Percentiles rank a stretch among this genome's conserved stretches.
phyloP scores from a whole-genome alignment of 768 basidiomycete genomes.

The Fomitopsis pulvina region DNA sequence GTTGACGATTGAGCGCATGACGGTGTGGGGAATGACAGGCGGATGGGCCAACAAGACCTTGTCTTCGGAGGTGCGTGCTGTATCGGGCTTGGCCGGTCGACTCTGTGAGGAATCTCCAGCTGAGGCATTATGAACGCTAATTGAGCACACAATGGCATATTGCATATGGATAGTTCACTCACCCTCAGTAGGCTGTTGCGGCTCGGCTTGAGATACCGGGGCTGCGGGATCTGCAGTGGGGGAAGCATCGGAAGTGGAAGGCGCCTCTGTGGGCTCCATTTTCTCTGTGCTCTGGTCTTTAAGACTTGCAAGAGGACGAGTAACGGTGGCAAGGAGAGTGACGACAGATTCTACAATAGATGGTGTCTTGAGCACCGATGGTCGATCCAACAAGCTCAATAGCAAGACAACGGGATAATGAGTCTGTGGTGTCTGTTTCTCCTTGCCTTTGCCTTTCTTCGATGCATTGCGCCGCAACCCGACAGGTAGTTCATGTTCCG shows the following conservation, averaged over 20 bases:
- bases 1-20: constrained; percentile 91
- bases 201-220: background rate
- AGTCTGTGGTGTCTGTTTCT: constrained; percentile 72
- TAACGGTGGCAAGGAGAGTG: constrained; percentile 79
- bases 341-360: constrained; percentile 93
- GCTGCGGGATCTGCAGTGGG: background rate
- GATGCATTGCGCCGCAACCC: constrained; percentile 60
- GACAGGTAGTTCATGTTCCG: constrained; percentile 87
- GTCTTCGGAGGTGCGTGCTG: constrained; percentile 24
- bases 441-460: constrained; percentile 95
- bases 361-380: constrained; percentile 78
- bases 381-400: constrained; percentile 81
- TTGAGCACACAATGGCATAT: background rate
- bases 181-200: constrained; percentile 3
- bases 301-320: constrained; percentile 68
- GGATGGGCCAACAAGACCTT: constrained; percentile 58
- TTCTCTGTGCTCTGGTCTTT: constrained; percentile 20
- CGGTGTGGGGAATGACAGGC: constrained; percentile 78
- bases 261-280: constrained; percentile 4
- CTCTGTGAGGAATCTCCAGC: constrained; percentile 10
- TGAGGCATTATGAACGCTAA: constrained; percentile 1
- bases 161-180: background rate
- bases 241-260: background rate
- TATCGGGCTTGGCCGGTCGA: constrained; percentile 18
- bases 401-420: constrained; percentile 91